Base-by-base conservation (phyloP, 768 basidiomycete species). In the Leccinellum luteum region DNA sequence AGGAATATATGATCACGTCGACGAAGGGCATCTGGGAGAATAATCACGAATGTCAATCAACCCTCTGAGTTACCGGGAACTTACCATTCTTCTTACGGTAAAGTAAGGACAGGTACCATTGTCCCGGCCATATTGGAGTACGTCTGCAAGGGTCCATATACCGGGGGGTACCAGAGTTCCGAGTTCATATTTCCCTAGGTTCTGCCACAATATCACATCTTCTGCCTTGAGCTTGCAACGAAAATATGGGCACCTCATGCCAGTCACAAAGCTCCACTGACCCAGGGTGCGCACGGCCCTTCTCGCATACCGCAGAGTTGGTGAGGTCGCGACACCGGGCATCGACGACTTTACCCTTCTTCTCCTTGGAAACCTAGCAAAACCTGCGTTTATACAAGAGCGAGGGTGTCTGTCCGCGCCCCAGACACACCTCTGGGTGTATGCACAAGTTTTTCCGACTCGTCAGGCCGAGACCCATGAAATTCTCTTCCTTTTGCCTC, bases 261-360 rank as follows among this genome's bases (percentile, higher is more conserved):
- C 89, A 99, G 63, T 87, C 85, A 69, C 97, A 99, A 51, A 98
- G 77, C 15, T 93, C 90, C 8, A 92, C 89, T 25, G 92, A 93
- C 5, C 92, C 94, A 9, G 97, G 97, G 64, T 97, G 77, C 56
- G 83, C 82, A 60, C 91, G 80, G 4, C 89, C 92, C 69, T 89
- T 91, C 74, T 93, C 89, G 68, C 90, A 91, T 2, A 77, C 86
- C 7, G 84, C 85, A 21, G 94, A 76, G 65, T 90, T 93, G 10
- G 97, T 98, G 56, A 99, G 78, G 73, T 99, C 97, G 55, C 97
- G 81, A 80, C 97, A 99, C 57, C 93, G 83, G 14, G 96, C 96
- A 76, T 99, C 97, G 28, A 99, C 95, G 0, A 95, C 85, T 69
- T 90, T 94, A 5, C 97, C 97, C 73, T 98, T 99, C 81, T 98